Conservation (phyloP, 176 grass and related monocot species). For the Zoysia japonica region DNA sequence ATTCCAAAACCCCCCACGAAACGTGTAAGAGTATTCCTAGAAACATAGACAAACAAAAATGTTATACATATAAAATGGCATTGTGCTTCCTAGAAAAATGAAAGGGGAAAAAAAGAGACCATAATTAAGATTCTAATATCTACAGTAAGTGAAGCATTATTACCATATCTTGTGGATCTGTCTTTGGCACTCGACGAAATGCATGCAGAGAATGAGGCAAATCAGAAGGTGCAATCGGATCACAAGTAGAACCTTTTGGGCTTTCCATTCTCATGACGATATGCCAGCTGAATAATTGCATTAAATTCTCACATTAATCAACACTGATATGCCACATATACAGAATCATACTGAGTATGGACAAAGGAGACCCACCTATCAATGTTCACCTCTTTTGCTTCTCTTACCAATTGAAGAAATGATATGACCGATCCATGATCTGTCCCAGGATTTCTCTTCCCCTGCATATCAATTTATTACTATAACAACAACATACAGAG, state of each 20-base stretch:
- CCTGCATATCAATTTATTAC: constrained; percentile 55
- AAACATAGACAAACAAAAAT: constrained; percentile 21
- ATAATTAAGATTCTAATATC: not conserved
- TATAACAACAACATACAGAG: constrained; percentile 13
- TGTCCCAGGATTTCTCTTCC: constrained; percentile 88
- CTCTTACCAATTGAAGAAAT: constrained; percentile 71
- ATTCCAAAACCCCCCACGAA: constrained; percentile 91
- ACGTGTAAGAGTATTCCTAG: constrained; percentile 80
- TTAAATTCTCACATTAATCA: constrained; percentile 27
- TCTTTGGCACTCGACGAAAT: constrained; percentile 60
- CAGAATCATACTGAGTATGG: constrained; percentile 23
- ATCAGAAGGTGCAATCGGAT: constrained; percentile 70
- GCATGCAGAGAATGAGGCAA: constrained; percentile 79
- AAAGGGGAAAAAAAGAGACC: not conserved
- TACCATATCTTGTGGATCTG: constrained; percentile 69
- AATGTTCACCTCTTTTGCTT: constrained; percentile 81
- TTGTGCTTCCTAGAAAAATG: constrained; percentile 17
- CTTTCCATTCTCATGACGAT: constrained; percentile 85
- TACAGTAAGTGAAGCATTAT: constrained; percentile 13
- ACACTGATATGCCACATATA: constrained; percentile 16
- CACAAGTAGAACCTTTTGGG: constrained; percentile 56
- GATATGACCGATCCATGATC: constrained; percentile 67
- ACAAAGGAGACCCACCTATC: constrained; percentile 67
- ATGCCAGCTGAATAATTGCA: constrained; percentile 77
- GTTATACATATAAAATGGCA: constrained; percentile 12